A percentile compares a stretch with the other conserved stretches of the same genome.
Conservation (phyloP, 1,139 yeast genomes). For the Taphrina confusa region DNA sequence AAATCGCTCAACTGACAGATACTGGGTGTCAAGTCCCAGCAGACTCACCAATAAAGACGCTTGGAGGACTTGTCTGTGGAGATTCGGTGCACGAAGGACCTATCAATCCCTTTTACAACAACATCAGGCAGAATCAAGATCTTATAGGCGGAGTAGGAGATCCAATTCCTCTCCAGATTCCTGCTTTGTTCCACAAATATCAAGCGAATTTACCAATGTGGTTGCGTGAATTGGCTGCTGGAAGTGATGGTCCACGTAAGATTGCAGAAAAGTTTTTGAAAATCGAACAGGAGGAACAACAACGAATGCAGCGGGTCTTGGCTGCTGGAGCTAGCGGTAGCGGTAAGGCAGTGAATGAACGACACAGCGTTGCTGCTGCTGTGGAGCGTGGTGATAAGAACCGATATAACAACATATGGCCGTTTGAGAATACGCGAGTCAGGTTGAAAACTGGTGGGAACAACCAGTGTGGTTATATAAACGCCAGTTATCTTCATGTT, state of each 20-base stretch:
- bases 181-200: conserved; percentile 35
- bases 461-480: conserved; percentile 54
- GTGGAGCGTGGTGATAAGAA: conserved; percentile 68
- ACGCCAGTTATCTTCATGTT: conserved; percentile 58
- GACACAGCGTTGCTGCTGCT: conserved; percentile 62
- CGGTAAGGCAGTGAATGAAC: conserved; percentile 42
- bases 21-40: neutral
- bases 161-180: conserved; percentile 39
- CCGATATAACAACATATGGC: conserved; percentile 75
- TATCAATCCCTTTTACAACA: conserved; percentile 40
- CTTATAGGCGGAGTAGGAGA: conserved; percentile 40
- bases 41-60: neutral
- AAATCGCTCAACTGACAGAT: neutral
- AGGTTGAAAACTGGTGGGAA: conserved; percentile 47
- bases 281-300: conserved; percentile 48
- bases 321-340: conserved; percentile 18
- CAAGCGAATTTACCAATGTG: conserved; percentile 45
- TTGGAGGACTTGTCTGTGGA: conserved; percentile 16
- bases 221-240: conserved; percentile 45
- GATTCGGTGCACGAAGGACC: conserved; percentile 24
- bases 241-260: conserved; percentile 44
- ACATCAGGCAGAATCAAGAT: conserved; percentile 41
- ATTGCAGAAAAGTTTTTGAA: conserved; percentile 48
- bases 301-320: conserved; percentile 45
- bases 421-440: conserved; percentile 81